Evolutionary conservation across 306 rosid species (phyloP), one percentile per base, ranked within the genome.

Genomic region (Vicia villosa): DNA sequence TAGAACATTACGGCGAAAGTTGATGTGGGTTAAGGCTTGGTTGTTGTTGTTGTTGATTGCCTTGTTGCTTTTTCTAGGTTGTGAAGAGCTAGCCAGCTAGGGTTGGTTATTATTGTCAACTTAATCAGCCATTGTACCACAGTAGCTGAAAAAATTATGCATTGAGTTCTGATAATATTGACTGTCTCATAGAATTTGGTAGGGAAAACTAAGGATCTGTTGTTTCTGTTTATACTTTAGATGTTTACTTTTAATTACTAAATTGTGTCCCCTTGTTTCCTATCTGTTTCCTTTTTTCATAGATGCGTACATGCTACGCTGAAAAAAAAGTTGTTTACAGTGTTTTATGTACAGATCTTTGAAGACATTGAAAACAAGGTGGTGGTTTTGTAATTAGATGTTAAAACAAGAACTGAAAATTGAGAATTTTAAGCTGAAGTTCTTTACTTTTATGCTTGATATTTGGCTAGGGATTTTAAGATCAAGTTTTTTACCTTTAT

Each of bases 401-500:
- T 45, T 16, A 45, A 45, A 45, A n/a, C 4, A 5, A 45, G 8
- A 15, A 45, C n/a, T 45, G 51, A 45, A 45, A n/a, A 45, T 45
- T 1, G 51, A n/a, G 7, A 15, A 40, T 60, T 59, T 50, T 42
- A 40, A 41, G 49, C 14, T 61, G 52, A 73, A 51, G 58, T 20
- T 72, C 64, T 72, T 47, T 20, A 22, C 66, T 43, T 38, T 24
- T 41, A 12, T 10, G 43, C 66, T 41, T 45, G 38, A 7, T 34
- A 34, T 6, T 34, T 0, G 10, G 38, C 38, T 34, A 34, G 2
- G 5, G 28, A 30, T 60, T 59, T 50, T 51, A 40, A 50, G 49
- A 10, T 61, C 45, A 73, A 60, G 58, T 40, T 72, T 56, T 65
- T 47, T 20, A 34, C 66, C 34, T 49, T 17, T 50, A 15, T 10